Percentiles rank a stretch among this genome's conserved stretches.
These are phyloP conservation scores for Cystobasidium slooffiae DNA, from an alignment of 1,284 basidiomycete species.

Conservation along the genomic window DNA sequence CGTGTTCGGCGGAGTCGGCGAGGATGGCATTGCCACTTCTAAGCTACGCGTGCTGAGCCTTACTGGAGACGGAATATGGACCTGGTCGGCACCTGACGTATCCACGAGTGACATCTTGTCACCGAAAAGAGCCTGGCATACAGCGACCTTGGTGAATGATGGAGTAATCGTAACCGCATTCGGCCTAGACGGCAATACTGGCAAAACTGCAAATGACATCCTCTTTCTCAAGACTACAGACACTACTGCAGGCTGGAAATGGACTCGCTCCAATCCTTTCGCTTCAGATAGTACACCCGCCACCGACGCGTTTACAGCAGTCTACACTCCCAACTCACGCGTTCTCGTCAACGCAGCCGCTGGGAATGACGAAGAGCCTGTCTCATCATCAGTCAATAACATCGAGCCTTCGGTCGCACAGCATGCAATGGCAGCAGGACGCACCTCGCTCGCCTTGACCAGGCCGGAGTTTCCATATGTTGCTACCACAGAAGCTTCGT, in stretches of 20 bases:
- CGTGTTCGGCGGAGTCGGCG: conserved; percentile 55
- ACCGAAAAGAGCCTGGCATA: conserved; percentile 55
- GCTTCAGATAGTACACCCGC: conserved; percentile 19
- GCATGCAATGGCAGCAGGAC: conserved; percentile 6
- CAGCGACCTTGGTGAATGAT: conserved; percentile 52
- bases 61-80: conserved; percentile 25
- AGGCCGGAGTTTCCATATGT: neutral
- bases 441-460: conserved; percentile 1
- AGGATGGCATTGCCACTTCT: conserved; percentile 47
- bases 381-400: neutral
- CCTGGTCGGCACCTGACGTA: conserved; percentile 50
- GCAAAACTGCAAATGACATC: conserved; percentile 36
- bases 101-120: conserved; percentile 41
- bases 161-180: conserved; percentile 55
- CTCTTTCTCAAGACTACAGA: conserved; percentile 46
- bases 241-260: conserved; percentile 43
- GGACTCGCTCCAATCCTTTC: conserved; percentile 31
- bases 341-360: conserved; percentile 3
- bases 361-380: conserved; percentile 22
- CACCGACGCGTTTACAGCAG: neutral
- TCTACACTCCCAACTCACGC: conserved; percentile 1
- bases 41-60: conserved; percentile 53
- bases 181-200: conserved; percentile 49
- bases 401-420: neutral
- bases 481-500: neutral